phyloP scores from a whole-genome alignment of 352 stramenopile species.

The Phytophthora palmivora region DNA sequence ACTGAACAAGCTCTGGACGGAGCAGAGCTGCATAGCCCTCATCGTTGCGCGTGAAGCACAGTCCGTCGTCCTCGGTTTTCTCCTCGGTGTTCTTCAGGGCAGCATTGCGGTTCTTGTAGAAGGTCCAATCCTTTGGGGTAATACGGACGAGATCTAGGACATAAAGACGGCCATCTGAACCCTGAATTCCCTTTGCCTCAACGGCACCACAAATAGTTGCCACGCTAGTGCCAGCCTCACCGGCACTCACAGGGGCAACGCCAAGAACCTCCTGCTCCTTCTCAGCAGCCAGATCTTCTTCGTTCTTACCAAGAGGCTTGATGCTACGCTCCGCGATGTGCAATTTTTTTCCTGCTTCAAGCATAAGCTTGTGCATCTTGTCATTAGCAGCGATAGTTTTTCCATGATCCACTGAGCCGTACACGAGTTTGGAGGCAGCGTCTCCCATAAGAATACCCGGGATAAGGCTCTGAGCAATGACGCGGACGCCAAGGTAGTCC shows the following conservation, averaged over 20 bases:
- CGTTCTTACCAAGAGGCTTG: slow-evolving; percentile 73
- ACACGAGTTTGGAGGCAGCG: slow-evolving; percentile 94
- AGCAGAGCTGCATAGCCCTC: slow-evolving; percentile 93
- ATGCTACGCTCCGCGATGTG: slow-evolving; percentile 90
- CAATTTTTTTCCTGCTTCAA: slow-evolving; percentile 82
- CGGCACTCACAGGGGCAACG: slow-evolving; percentile 34
- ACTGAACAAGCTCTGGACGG: slow-evolving; percentile 92
- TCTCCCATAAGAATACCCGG: slow-evolving; percentile 96
- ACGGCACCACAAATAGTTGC: slow-evolving; percentile 91
- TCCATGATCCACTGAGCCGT: slow-evolving; percentile 94
- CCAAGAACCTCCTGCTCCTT: slow-evolving; percentile 43
- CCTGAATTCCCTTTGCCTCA: slow-evolving; percentile 96
- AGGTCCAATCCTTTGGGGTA: slow-evolving; percentile 95
- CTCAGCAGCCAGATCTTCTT: slow-evolving; percentile 43
- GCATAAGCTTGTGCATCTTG: slow-evolving; percentile 94
- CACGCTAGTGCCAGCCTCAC: slow-evolving; percentile 64
- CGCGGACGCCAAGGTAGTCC: slow-evolving; percentile 94
- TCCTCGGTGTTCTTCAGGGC: slow-evolving; percentile 21
- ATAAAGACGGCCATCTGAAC: slow-evolving; percentile 95
- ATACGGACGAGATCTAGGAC: slow-evolving; percentile 95
- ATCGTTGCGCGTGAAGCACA: slow-evolving; percentile 75
- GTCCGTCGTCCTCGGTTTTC: slow-evolving; percentile 52
- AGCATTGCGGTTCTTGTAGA: slow-evolving; percentile 65
- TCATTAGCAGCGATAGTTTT: slow-evolving; percentile 90
- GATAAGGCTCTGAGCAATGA: slow-evolving; percentile 96